phyloP scores from a whole-genome alignment of 2,329 filamentous ascomycete genomes.

The Aulographum hederae region DNA sequence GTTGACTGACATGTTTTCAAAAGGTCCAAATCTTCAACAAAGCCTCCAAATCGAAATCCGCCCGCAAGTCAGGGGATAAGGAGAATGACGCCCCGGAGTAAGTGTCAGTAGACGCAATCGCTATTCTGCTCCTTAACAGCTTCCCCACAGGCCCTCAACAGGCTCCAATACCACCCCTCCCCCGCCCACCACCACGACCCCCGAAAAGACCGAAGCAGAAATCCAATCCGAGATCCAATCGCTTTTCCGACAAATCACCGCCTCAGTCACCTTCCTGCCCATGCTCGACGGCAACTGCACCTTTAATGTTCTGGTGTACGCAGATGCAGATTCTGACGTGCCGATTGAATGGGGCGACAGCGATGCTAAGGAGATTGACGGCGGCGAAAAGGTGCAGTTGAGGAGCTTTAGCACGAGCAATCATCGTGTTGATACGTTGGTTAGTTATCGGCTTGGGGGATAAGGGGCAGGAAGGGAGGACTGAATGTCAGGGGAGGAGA shows the following conservation, averaged over 20 bases:
- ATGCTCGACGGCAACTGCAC: constrained; percentile 91
- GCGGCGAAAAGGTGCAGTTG: constrained; percentile 88
- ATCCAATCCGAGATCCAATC: constrained; percentile 93
- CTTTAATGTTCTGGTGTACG: constrained; percentile 96
- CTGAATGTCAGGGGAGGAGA: too few relatives aligned
- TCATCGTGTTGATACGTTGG: constrained; percentile 84
- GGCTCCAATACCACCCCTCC: neutral
- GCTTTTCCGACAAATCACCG: constrained; percentile 94
- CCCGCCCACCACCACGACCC: constrained; percentile 4
- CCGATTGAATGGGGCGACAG: constrained; percentile 98
- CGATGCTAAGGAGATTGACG: constrained; percentile 89
- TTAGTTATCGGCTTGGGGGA: constrained; percentile 56
- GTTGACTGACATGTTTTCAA: constrained; percentile 13
- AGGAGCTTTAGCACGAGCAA: constrained; percentile 91
- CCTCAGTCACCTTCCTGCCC: constrained; percentile 88
- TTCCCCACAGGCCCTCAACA: constrained; percentile 4
- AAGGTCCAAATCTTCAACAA: constrained; percentile 40
- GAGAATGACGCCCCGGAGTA: constrained; percentile 47
- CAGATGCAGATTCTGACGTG: constrained; percentile 89
- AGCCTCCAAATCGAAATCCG: constrained; percentile 27
- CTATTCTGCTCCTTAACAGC: neutral
- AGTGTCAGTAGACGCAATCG: constrained; percentile 8
- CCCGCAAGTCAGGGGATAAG: constrained; percentile 38
- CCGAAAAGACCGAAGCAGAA: constrained; percentile 53
- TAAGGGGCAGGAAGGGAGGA: too few relatives aligned